Evolutionary conservation across 2,329 filamentous ascomycete genomes (phyloP), one percentile per base, ranked within the genome.

Genomic region (Exophiala aquamarina): DNA sequence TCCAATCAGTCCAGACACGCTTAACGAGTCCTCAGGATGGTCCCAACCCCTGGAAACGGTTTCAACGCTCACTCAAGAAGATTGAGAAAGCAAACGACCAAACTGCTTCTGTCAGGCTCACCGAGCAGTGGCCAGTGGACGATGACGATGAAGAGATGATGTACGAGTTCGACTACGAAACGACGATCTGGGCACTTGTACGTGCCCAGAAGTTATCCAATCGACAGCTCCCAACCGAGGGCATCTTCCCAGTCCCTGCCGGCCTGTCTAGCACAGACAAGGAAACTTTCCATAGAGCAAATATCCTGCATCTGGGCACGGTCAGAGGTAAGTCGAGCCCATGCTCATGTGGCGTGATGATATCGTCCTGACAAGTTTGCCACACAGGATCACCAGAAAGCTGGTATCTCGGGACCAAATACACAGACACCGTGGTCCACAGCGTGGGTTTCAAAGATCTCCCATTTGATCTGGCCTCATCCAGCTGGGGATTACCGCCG

Each of bases 391-490:
- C 14, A 10, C 37, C 37, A 11, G 37, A 40, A 19, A 40, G 37
- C n/a, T 40, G 37, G 37, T 40, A 40, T 40, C 37, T 40, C 19
- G 37, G 37, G 14, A 28, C 37, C 13, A 40, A 40, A 21, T 21
- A 23, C 11, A 20, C 3, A 10, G 37, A 40, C 14, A 19, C 37
- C 3, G 20, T 28, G 3, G 23, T 40, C 18, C 37, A 40, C 37
- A 40, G 37, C 15, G 14, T 40, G 10, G 37, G 37, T 9, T 8
- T 40, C 4, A 10, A 15, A 6, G 17, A 40, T 28, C 37, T 40
- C 17, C 17, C 37, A 4, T 40, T 40, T 21, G 37, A 40, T 18
- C 6, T 40, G 5, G 19, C 37, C 11, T 40, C 37, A 5, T 40
- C 37, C 8, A 40, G 17, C 6, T 40, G 37, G 37, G 17, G 17